Percentiles rank a stretch among this genome's conserved stretches.
Evolutionary conservation across 108 stramenopile genomes (phyloP).

Genomic region (Discostella stelligeroides): DNA sequence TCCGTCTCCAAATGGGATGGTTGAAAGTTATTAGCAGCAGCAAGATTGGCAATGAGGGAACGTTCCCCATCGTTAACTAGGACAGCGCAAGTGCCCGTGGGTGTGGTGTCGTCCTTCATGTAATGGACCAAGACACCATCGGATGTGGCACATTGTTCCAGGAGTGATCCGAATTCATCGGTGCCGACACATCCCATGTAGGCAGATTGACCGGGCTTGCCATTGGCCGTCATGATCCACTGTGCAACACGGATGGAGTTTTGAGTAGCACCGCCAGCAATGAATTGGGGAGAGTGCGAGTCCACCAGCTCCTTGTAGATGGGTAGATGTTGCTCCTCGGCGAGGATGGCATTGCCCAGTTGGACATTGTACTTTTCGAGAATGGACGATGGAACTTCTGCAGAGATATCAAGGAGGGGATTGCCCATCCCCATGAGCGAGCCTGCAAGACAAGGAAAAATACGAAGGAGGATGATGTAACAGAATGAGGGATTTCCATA

Average conservation of each 20-base stretch:
- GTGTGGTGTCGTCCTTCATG: conserved; percentile 91
- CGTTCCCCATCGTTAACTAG: conserved; percentile 95
- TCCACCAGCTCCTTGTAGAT: conserved; percentile 92
- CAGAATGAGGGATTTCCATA: neutral
- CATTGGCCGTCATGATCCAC: conserved; percentile 90
- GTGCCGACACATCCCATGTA: conserved; percentile 95
- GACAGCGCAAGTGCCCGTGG: conserved; percentile 99
- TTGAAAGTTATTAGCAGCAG: conserved; percentile 99
- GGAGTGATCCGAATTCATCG: conserved; percentile 83
- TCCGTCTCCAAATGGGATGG: conserved; percentile 91
- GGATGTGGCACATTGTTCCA: conserved; percentile 86
- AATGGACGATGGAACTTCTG: conserved; percentile 88
- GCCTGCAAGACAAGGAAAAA: conserved; percentile 36
- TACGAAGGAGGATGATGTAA: neutral
- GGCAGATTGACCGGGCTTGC: conserved; percentile 70
- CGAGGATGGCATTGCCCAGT: conserved; percentile 95
- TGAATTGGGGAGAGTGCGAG: conserved; percentile 88
- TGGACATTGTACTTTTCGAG: conserved; percentile 96
- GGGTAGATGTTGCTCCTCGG: conserved; percentile 97
- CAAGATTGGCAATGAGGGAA: conserved; percentile 95
- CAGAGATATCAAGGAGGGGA: conserved; percentile 98
- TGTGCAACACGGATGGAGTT: conserved; percentile 99
- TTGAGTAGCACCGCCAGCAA: conserved; percentile 99
- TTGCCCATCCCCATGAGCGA: conserved; percentile 98
- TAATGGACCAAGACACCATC: conserved; percentile 97